These are phyloP conservation scores for Oenanthe sinensis DNA, from an alignment of 129 eudicot species.

Conservation along the genomic window DNA sequence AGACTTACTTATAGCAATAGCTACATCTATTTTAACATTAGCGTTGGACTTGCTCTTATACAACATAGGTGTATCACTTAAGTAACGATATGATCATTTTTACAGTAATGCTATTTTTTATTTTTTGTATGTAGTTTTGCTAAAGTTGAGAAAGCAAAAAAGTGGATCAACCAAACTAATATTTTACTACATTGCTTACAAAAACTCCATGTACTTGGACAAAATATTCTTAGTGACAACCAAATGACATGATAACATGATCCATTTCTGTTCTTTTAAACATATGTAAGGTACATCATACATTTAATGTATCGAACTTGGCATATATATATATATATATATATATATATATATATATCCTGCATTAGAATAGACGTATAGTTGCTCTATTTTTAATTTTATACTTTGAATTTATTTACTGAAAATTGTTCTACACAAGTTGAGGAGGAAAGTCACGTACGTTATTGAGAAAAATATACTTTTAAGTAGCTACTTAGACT, in stretches of 20 bases:
- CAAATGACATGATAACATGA: not conserved
- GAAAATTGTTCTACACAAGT: not conserved
- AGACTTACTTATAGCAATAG: no score
- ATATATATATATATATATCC: no score
- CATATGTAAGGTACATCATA: not conserved
- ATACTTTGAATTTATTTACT: not conserved
- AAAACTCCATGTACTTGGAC: not conserved
- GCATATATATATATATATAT: no score
- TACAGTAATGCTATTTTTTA: no score
- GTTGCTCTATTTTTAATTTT: not conserved
- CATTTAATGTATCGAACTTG: not conserved
- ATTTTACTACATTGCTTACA: not conserved
- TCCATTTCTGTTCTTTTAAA: not conserved
- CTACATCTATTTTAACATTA: no score
- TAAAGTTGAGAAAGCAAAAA: not conserved
- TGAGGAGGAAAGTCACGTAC: not conserved
- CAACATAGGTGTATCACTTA: not conserved
- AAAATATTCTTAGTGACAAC: not conserved
- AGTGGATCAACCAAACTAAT: not conserved
- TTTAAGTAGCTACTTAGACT: not conserved
- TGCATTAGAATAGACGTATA: not conserved
- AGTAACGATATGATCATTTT: not conserved
- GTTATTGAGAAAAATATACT: not conserved
- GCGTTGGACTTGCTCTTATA: no score
- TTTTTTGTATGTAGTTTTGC: not conserved